phyloP scores from a whole-genome alignment of 805 yeast genomes.

The Cyberlindnera americana region DNA sequence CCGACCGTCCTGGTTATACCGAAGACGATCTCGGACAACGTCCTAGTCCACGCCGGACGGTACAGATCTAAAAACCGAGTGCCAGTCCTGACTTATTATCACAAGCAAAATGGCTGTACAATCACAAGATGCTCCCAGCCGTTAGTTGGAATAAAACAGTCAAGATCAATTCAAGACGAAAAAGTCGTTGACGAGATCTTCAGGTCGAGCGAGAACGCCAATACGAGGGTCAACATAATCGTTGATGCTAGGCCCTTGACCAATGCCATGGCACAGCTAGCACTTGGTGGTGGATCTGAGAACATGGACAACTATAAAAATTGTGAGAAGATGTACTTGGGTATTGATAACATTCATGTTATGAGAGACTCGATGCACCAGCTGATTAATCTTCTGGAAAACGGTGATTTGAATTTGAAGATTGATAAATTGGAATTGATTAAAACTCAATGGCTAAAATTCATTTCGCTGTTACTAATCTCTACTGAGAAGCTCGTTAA shows the following conservation, averaged over 20 bases:
- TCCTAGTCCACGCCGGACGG: slow-evolving; percentile 77
- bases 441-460: slow-evolving; percentile 77
- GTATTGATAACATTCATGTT: slow-evolving; percentile 93
- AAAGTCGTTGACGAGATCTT: slow-evolving; percentile 72
- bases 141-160: slow-evolving; percentile 82
- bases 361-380: slow-evolving; percentile 80
- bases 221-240: slow-evolving; percentile 59
- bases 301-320: slow-evolving; percentile 79
- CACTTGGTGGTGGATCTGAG: slow-evolving; percentile 97
- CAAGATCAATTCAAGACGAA: slow-evolving; percentile 90
- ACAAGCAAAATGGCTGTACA: slow-evolving; percentile 64
- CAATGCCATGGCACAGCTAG: slow-evolving; percentile 95
- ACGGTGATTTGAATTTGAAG: slow-evolving; percentile 51
- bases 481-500: slow-evolving; percentile 77
- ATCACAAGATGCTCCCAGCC: slow-evolving; percentile 94
- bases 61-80: slow-evolving; percentile 83
- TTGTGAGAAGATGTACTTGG: slow-evolving; percentile 71
- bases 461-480: slow-evolving; percentile 61
- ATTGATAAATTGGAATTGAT: slow-evolving; percentile 56
- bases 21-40: slow-evolving; percentile 70
- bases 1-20: slow-evolving; percentile 74
- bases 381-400: slow-evolving; percentile 30
- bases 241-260: slow-evolving; percentile 92
- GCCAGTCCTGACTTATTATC: slow-evolving; percentile 78
- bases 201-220: slow-evolving; percentile 41